phyloP scores from a whole-genome alignment of 2,329 filamentous ascomycete species.

The Karstenula rhodostoma region DNA sequence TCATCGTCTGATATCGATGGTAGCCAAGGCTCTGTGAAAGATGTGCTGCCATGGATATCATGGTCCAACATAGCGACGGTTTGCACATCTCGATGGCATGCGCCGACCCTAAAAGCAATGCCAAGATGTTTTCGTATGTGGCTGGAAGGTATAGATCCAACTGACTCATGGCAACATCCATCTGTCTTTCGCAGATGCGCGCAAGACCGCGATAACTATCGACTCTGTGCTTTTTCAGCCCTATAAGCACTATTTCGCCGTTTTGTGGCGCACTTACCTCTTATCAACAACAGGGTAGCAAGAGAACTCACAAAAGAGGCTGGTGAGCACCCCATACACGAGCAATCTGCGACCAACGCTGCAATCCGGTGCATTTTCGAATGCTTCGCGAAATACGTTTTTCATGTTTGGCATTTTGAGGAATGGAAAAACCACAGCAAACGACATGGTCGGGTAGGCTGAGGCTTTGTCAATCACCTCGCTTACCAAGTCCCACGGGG shows the following conservation, averaged over 20 bases:
- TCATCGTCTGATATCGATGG: constrained; percentile 46
- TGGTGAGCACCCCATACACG: constrained; percentile 40
- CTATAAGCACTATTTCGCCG: not conserved
- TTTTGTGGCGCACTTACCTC: constrained; percentile 21
- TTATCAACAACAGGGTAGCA: constrained; percentile 23
- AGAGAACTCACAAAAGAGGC: constrained; percentile 39
- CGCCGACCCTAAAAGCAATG: constrained; percentile 41
- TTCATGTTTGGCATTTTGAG: constrained; percentile 37
- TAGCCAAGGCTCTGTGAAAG: constrained; percentile 46
- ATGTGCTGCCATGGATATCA: constrained; percentile 43
- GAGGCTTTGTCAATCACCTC: constrained; percentile 35
- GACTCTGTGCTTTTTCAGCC: constrained; percentile 14
- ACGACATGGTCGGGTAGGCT: constrained; percentile 44
- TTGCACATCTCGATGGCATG: constrained; percentile 47
- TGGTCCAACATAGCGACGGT: constrained; percentile 44
- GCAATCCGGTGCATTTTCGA: constrained; percentile 28
- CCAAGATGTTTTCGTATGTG: constrained; percentile 48
- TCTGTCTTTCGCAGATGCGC: constrained; percentile 52
- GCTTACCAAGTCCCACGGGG: constrained; percentile 40
- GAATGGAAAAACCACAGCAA: constrained; percentile 43
- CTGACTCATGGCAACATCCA: constrained; percentile 51
- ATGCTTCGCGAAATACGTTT: constrained; percentile 37
- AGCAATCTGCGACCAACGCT: constrained; percentile 36
- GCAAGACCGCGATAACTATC: constrained; percentile 35
- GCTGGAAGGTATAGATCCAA: constrained; percentile 45